phyloP scores from a whole-genome alignment of 1,284 basidiomycete genomes.

The Irpex sp. region DNA sequence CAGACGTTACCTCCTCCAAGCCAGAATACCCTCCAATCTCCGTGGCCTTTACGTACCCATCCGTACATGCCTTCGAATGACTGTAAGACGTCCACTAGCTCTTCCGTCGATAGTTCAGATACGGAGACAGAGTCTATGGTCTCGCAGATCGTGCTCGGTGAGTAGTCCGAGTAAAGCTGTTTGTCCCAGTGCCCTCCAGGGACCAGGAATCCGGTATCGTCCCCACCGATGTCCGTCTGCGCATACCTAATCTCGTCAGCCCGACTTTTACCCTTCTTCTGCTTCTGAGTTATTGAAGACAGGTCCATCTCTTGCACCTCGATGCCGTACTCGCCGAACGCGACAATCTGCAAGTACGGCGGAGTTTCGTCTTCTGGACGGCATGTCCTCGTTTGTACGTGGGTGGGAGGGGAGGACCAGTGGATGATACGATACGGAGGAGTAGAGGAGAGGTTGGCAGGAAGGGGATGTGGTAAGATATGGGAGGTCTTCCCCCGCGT shows the following conservation, averaged over 20 bases:
- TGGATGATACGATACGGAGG: slow-evolving; percentile 51
- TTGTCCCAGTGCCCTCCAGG: slow-evolving; percentile 71
- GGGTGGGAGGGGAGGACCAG: slow-evolving; percentile 59
- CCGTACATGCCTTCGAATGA: slow-evolving; percentile 66
- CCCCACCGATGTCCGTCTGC: slow-evolving; percentile 58
- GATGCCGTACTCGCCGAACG: slow-evolving; percentile 62
- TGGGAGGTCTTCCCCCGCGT: slow-evolving; percentile 69
- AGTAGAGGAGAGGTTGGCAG: slow-evolving; percentile 40
- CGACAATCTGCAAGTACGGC: slow-evolving; percentile 62
- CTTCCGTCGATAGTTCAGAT: slow-evolving; percentile 50
- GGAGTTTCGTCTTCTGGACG: slow-evolving; percentile 29
- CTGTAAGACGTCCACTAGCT: slow-evolving; percentile 40
- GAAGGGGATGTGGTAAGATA: slow-evolving; percentile 63
- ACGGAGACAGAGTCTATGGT: slow-evolving; percentile 40
- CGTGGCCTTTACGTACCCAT: slow-evolving; percentile 64
- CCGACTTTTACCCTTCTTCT: slow-evolving; percentile 46
- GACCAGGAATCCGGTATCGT: slow-evolving; percentile 57
- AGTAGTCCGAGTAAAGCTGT: slow-evolving; percentile 36
- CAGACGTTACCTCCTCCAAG: slow-evolving; percentile 51
- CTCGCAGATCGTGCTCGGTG: slow-evolving; percentile 35
- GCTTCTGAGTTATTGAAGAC: slow-evolving; percentile 35
- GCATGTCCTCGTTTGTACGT: slow-evolving; percentile 51
- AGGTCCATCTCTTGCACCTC: slow-evolving; percentile 66
- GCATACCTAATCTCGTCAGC: slow-evolving; percentile 45
- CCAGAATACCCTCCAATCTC: slow-evolving; percentile 79